Percentiles rank a stretch among this genome's conserved stretches.
These are phyloP conservation scores for Diaporthe ampelina DNA, from an alignment of 2,329 filamentous ascomycete species.

Conservation along the genomic window DNA sequence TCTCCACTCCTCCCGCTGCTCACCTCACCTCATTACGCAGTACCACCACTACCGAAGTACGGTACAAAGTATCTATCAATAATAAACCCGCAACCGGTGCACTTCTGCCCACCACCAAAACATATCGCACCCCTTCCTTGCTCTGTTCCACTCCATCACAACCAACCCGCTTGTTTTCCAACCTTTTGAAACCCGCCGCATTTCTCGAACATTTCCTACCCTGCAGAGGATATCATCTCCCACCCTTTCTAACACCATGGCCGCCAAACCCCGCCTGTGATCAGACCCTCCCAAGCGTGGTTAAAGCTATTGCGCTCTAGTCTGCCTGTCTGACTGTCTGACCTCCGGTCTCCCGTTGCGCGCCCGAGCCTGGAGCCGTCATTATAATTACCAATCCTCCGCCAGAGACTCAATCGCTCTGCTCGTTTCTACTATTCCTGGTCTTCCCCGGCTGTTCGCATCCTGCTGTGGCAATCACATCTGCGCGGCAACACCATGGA, in stretches of 20 bases:
- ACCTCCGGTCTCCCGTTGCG: constrained; percentile 17
- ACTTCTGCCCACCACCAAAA: constrained; percentile 30
- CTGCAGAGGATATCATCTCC: constrained; percentile 23
- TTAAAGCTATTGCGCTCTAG: constrained; percentile 32
- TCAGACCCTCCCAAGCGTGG: constrained; percentile 31
- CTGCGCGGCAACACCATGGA: constrained; percentile 72
- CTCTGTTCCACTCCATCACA: background rate
- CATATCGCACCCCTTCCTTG: constrained; percentile 12
- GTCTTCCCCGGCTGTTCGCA: background rate
- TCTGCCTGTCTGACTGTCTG: constrained; percentile 22
- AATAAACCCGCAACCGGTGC: constrained; percentile 35
- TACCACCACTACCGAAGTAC: background rate
- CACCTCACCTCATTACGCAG: constrained; percentile 23
- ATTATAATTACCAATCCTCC: constrained; percentile 15
- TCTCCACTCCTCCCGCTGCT: constrained; percentile 14
- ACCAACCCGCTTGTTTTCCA: background rate
- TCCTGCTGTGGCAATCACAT: background rate
- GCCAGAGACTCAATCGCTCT: background rate
- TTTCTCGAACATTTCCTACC: background rate
- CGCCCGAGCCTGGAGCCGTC: background rate
- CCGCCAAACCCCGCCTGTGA: constrained; percentile 40
- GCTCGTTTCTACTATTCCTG: background rate
- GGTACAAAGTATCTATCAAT: constrained; percentile 17
- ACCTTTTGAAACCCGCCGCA: background rate
- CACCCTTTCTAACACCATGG: constrained; percentile 35